Conservation (phyloP, 768 basidiomycete species). For the Cytidiella melzeri region DNA sequence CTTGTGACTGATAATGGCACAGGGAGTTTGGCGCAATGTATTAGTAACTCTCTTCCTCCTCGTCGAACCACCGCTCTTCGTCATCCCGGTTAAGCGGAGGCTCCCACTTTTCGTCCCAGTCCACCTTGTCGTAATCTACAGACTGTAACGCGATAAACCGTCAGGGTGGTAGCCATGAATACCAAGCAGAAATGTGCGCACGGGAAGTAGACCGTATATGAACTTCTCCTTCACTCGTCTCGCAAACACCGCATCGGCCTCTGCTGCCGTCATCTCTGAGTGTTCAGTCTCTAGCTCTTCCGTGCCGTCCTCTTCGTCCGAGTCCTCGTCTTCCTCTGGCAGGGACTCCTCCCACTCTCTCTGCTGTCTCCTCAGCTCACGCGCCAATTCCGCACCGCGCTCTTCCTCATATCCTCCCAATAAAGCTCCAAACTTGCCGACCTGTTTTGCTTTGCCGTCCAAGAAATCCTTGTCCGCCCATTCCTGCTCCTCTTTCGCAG, state of each 20-base stretch:
- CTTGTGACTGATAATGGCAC: background rate
- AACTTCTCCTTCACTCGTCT: constrained; percentile 60
- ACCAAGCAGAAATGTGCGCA: constrained; percentile 26
- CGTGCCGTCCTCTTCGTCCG: constrained; percentile 39
- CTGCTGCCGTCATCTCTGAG: constrained; percentile 39
- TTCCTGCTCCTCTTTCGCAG: constrained; percentile 57
- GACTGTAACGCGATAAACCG: constrained; percentile 33
- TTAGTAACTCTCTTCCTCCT: constrained; percentile 40
- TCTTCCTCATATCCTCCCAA: constrained; percentile 75
- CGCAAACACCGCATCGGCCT: constrained; percentile 47
- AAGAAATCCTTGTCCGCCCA: constrained; percentile 67
- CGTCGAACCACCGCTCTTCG: constrained; percentile 72
- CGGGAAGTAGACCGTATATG: constrained; percentile 73
- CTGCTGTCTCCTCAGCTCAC: constrained; percentile 38
- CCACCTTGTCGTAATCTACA: constrained; percentile 63
- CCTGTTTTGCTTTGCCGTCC: constrained; percentile 41
- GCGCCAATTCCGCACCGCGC: constrained; percentile 58
- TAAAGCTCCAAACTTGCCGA: constrained; percentile 64
- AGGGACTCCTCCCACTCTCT: constrained; percentile 41
- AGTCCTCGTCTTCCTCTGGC: constrained; percentile 61
- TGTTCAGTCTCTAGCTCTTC: constrained; percentile 19
- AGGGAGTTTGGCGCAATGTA: background rate
- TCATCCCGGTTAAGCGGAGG: constrained; percentile 49
- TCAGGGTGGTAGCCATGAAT: background rate
- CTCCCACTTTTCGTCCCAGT: constrained; percentile 73